Conservation (phyloP, 257 asterid species). For the Striga asiatica region DNA sequence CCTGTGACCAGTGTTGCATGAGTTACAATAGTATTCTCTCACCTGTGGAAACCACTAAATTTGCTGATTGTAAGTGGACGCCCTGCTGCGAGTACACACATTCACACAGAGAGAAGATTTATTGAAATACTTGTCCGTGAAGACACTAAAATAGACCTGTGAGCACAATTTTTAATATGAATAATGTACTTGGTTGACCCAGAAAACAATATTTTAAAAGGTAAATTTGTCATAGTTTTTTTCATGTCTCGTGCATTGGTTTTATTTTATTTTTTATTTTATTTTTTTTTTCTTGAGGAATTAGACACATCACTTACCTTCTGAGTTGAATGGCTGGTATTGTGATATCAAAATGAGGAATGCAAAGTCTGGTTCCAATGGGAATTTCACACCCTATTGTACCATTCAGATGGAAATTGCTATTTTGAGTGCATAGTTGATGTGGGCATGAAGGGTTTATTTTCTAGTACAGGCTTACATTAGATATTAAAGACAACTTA, state of each 20-base stretch:
- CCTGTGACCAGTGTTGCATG: background rate
- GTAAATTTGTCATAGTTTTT: too few relatives aligned
- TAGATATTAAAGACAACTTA: slow-evolving; percentile 5
- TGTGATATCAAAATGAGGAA: too few relatives aligned
- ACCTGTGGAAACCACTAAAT: background rate
- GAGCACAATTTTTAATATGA: too few relatives aligned
- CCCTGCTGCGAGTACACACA: background rate
- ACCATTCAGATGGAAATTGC: background rate
- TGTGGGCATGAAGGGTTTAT: background rate
- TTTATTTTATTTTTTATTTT: too few relatives aligned
- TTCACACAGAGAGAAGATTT: background rate
- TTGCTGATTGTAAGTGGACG: background rate
- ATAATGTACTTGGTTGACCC: too few relatives aligned
- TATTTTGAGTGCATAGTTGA: slow-evolving; percentile 7
- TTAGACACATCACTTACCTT: too few relatives aligned
- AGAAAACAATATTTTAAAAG: too few relatives aligned
- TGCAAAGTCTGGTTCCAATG: too few relatives aligned
- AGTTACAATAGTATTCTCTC: background rate
- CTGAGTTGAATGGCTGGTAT: too few relatives aligned
- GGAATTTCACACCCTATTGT: slow-evolving; percentile 5
- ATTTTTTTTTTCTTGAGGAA: too few relatives aligned
- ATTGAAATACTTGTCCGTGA: background rate
- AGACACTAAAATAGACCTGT: too few relatives aligned
- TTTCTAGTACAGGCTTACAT: background rate
- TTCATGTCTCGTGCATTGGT: too few relatives aligned